Base-by-base conservation (phyloP, 305 asterid species). In the Solanum chacoense region DNA sequence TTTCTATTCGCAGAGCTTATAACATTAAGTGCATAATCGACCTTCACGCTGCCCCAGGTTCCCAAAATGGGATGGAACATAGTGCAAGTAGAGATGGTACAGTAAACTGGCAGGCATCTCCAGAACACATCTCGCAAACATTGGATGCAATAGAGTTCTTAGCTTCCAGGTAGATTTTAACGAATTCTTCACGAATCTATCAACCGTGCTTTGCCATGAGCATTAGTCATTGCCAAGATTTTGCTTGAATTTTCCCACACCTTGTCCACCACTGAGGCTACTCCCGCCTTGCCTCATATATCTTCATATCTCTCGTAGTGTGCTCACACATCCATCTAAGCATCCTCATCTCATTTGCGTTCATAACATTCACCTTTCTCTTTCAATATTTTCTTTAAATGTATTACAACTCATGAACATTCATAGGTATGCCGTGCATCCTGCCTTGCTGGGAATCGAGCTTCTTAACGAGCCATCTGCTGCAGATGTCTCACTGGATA, bases 11-110 rank as follows among this genome's bases (percentile, higher is more conserved):
- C 94, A 95, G 98, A 93, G 89, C 94, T 85, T 94, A 92, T 88
- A 45, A 91, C 89, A 92, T 95, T 67, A 94, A 93, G 92, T 95
- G 98, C 94, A 96, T 96, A 90, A 92, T 96, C 20, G 98, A 96
- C 90, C 95, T 95, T 73, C 99, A 95, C 89, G 98, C 99, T 32
- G 98, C 97, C 71, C 99, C 98, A 1, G 98, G 94, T 88, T 96
- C 98, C 36, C 98, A 96, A 91, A 96, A 96, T 24, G 98, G 98
- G 77, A 92, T 92, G 96, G 98, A 95, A 88, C 98, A 96, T 92
- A 95, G 99, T 90, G 95, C 97, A 24, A 93, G 98, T 92, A 90
- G 95, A 90, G 98, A 96, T 35, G 99, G 98, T 40, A 92, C 93
- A 13, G 93, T 94, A 1, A 97, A 94, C 75, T 96, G 99, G 99